Base-by-base conservation (phyloP, 257 asterid species). In the Solanum rostratum region DNA sequence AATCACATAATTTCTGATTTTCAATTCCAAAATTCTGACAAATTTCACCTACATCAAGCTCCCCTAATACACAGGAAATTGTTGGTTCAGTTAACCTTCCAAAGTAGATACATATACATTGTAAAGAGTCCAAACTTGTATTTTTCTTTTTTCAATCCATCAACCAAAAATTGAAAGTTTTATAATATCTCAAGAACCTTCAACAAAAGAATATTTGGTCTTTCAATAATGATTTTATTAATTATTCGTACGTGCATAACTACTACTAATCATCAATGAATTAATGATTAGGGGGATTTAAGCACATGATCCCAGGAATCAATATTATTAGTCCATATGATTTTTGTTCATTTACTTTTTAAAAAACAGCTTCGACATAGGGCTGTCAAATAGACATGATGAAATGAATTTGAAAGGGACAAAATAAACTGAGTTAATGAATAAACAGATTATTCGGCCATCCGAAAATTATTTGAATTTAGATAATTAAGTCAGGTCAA, bases 41-140 rank as follows among this genome's bases (percentile, higher is more conserved):
- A 76, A 16, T 49, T 76, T 49, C 82, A 76, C 82, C 82, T 76
- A 76, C 41, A 49, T 27, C 62, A 76, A 76, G 62, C 62, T 74
- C 81, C 82, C 62, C 45, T 49, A 76, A 50, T 76, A 16, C 43
- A 50, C 63, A 24, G 10, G 45, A 76, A 76, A 27, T 27, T 76
- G 45, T 49, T 76, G 62, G 82, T 76, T 76, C 82, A 76, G 63
- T 76, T 46, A 76, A 76, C 57, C 49, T 76, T 76, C 82, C 82
- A 16, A 49, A 27, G 82, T 76, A 27, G 82, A 49, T 76, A 49
- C 59, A 76, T 50, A 76, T 76, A 49, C 82, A 76, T 76, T 76
- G 82, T 15, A 76, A 76, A 76, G 82, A 76, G 82, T 49, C 82
- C 62, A 76, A 49, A 27, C 49, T 16, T 24, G 59, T 22, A 12